These are phyloP conservation scores for Luffa aegyptiaca DNA, from an alignment of 306 rosid genomes.

Conservation along the genomic window DNA sequence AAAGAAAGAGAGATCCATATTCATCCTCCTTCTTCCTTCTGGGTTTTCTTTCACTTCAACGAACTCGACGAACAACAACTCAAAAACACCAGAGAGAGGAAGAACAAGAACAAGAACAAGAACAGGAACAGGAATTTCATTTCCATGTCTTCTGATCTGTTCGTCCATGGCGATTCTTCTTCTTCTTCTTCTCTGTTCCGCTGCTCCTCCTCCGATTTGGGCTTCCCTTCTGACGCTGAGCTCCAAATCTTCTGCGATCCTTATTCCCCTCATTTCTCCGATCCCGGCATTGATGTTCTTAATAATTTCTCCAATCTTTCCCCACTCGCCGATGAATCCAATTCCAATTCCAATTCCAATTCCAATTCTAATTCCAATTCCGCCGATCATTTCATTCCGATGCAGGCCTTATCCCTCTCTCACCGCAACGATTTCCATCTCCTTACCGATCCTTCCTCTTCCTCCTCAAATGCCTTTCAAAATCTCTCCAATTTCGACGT, in stretches of 20 bases:
- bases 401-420: conserved; percentile 26
- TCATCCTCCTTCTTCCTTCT: background rate
- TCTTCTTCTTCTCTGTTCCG: conserved; percentile 17
- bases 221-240: conserved; percentile 33
- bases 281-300: conserved; percentile 25
- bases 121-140: background rate
- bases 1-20: background rate
- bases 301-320: no score
- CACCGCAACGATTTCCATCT: conserved; percentile 16
- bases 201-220: conserved; percentile 29
- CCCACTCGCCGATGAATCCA: conserved; percentile 16
- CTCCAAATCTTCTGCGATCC: conserved; percentile 31
- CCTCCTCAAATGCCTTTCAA: conserved; percentile 19
- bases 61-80: background rate
- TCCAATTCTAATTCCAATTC: background rate
- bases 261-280: conserved; percentile 26
- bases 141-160: conserved; percentile 68
- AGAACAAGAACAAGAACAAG: background rate
- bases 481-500: conserved; percentile 29
- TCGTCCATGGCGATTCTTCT: conserved; percentile 19
- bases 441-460: conserved; percentile 4
- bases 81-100: background rate
- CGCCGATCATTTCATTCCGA: conserved; percentile 25
- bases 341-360: background rate
- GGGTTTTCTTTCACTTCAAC: background rate